Conservation (phyloP, 2,329 filamentous ascomycete species). For the Neofusicoccum cordaticola region DNA sequence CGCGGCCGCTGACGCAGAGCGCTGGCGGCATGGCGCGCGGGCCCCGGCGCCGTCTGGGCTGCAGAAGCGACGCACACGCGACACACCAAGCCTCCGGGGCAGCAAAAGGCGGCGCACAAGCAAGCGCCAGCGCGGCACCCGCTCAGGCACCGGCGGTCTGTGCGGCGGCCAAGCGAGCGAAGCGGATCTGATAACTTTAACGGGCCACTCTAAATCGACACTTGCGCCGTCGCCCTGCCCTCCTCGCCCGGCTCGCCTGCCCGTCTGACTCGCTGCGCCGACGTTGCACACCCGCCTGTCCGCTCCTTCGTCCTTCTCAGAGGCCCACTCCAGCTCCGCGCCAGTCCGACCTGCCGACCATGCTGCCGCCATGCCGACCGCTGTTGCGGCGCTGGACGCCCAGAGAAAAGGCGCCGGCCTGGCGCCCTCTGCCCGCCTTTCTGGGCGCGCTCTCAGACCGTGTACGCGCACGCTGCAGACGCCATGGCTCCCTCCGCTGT, state of each 20-base stretch:
- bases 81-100: background rate
- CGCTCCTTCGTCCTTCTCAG: background rate
- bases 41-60: too few relatives aligned
- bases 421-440: background rate
- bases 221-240: background rate
- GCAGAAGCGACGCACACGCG: too few relatives aligned
- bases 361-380: too few relatives aligned
- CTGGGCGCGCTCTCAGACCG: background rate
- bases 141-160: background rate
- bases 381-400: too few relatives aligned
- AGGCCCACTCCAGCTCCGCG: background rate
- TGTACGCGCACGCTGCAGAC: background rate
- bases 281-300: background rate
- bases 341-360: background rate
- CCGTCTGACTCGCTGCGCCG: background rate
- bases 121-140: too few relatives aligned
- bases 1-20: background rate
- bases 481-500: background rate
- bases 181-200: slow-evolving; percentile 17
- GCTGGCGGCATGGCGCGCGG: too few relatives aligned
- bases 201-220: background rate
- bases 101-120: background rate
- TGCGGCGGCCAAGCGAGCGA: background rate
- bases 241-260: background rate
- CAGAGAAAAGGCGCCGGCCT: background rate